Conservation (phyloP, 177 flowering plant genomes). For the Telopea speciosissima region DNA sequence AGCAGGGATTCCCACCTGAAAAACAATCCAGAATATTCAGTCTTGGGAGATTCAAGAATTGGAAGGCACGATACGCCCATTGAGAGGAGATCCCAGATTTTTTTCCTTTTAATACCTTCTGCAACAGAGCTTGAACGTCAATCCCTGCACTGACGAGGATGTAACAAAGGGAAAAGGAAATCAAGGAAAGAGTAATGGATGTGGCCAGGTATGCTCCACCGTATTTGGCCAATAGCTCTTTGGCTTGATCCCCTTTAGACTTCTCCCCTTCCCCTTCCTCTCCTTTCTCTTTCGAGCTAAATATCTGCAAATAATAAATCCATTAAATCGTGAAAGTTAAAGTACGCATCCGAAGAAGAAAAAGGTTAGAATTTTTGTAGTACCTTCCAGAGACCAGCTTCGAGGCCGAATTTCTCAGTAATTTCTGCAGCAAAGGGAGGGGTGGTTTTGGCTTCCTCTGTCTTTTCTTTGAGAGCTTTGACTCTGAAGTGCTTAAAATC, state of each 20-base stretch:
- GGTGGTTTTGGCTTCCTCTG: conserved; percentile 24
- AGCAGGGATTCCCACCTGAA: conserved; percentile 72
- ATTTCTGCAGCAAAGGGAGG: conserved; percentile 27
- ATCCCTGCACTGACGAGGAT: conserved; percentile 68
- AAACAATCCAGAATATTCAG: neutral
- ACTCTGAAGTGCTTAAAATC: conserved; percentile 19
- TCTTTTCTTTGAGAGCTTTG: conserved; percentile 53
- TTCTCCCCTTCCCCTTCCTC: conserved; percentile 38
- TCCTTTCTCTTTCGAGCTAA: conserved; percentile 66
- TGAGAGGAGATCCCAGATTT: neutral
- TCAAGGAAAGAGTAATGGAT: conserved; percentile 81
- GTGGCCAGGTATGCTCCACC: conserved; percentile 97
- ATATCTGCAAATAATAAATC: conserved; percentile 48
- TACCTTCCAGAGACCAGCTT: conserved; percentile 96
- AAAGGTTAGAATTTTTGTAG: too few species aligned
- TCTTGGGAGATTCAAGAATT: neutral
- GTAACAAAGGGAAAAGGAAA: conserved; percentile 86
- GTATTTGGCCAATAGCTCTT: conserved; percentile 81
- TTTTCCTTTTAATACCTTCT: conserved; percentile 58
- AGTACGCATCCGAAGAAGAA: too few species aligned
- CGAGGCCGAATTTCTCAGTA: conserved; percentile 77
- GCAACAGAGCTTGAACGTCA: conserved; percentile 78
- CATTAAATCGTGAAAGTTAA: neutral
- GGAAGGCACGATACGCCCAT: neutral
- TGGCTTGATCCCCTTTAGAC: conserved; percentile 83